Base-by-base conservation (phyloP, 192 early-diverging fungal species). In the Backusella morwellensis region DNA sequence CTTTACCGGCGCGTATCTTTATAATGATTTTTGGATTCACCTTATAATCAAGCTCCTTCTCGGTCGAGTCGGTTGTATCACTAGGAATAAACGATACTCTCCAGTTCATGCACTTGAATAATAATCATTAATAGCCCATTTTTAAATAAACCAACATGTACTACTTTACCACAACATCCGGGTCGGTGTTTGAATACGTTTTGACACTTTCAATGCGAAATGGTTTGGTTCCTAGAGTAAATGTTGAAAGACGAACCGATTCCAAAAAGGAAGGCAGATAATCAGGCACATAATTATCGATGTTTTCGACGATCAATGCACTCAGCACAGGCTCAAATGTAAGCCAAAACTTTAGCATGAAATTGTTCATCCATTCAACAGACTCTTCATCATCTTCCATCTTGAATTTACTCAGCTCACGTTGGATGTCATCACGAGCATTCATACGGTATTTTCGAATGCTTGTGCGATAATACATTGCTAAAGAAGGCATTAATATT, bases 301-400 rank as follows among this genome's bases (percentile, higher is more conserved):
- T 86, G 42, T 78, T 85, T 44, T 88, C 86, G 12, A 90, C 83
- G 21, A 94, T 86, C 67, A 85, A 87, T 50, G 85, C 88, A 68
- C 89, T 88, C 63, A 95, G 83, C 14, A 86, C 87, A 34, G 93
- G 93, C 83, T 95, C 94, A 69, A 89, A 94, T 74, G 88, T 91
- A 12, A 91, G 75, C 94, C 94, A 95, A 81, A 93, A 94, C 38
- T 86, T 83, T 7, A 77, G 81, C 41, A 92, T 79, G 77, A 94
- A 92, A 77, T 86, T 84, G 80, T 95, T 95, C 38, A 95, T 77
- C 94, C 94, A 95, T 34, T 93, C 90, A 32, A 90, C 91, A 68
- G 87, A 85, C 77, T 91, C 90, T 66, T 89, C 79, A 17, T 85
- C 86, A n/a, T 80, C 78, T 7, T 85, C 88, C 36, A 90, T 79